Conservation (phyloP, 352 stramenopile genomes). For the Phytophthora sp. region DNA sequence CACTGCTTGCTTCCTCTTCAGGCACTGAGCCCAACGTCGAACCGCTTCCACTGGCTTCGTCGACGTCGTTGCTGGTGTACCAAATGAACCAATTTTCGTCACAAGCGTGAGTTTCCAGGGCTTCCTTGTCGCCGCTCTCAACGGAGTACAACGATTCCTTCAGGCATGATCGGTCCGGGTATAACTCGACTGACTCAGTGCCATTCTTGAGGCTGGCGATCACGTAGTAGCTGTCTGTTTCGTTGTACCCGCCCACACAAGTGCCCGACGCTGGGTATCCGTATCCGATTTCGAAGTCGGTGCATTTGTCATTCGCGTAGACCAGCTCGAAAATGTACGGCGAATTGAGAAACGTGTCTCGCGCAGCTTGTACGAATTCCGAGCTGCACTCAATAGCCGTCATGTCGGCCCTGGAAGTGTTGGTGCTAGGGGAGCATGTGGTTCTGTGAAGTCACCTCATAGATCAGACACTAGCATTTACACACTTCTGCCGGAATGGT, state of each 20-base stretch:
- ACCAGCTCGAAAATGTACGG: slow-evolving; percentile 25
- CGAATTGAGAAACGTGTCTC: slow-evolving; percentile 12
- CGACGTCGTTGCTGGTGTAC: slow-evolving; percentile 26
- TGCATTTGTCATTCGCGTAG: slow-evolving; percentile 7
- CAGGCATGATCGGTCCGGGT: slow-evolving; percentile 14
- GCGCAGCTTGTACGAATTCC: slow-evolving; percentile 7
- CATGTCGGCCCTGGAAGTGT: slow-evolving; percentile 18
- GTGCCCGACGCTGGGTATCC: slow-evolving; percentile 12
- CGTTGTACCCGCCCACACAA: slow-evolving; percentile 13
- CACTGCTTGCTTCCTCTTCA: not conserved
- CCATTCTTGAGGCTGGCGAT: slow-evolving; percentile 23
- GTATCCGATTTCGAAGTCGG: slow-evolving; percentile 2
- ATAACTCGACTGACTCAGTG: slow-evolving; percentile 12
- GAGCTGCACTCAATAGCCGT: slow-evolving; percentile 5
- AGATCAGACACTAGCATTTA: too few relatives aligned
- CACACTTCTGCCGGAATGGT: too few relatives aligned
- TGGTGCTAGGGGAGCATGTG: slow-evolving; percentile 4
- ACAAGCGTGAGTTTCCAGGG: slow-evolving; percentile 12
- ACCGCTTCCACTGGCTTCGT: not conserved
- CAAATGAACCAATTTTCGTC: slow-evolving; percentile 20
- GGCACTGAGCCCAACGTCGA: not conserved
- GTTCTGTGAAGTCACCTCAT: too few relatives aligned
- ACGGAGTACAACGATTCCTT: not conserved
- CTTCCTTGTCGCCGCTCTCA: slow-evolving; percentile 10
- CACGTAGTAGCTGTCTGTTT: slow-evolving; percentile 15